Evolutionary conservation across 2,329 filamentous ascomycete species (phyloP).

Genomic region (Salinomyces thailandicus): DNA sequence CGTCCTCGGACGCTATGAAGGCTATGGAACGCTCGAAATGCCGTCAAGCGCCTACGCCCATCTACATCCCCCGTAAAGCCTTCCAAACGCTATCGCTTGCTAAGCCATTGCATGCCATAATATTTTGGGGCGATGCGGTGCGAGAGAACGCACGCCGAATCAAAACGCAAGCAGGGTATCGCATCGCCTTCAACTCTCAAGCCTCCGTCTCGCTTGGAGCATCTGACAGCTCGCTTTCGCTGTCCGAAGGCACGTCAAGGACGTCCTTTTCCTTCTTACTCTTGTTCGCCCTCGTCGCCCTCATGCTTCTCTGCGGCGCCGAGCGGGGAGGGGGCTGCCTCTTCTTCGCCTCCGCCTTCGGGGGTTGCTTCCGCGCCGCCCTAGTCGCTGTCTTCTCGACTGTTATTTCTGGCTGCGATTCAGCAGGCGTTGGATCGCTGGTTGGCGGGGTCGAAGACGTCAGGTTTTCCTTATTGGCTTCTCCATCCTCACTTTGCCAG

Average conservation of each 20-base stretch:
- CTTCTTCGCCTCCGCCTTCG: background rate
- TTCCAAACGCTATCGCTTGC: slow-evolving; percentile 1
- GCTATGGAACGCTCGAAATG: background rate
- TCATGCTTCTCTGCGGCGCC: slow-evolving; percentile 5
- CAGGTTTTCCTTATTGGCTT: slow-evolving; percentile 18
- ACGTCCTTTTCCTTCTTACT: slow-evolving; percentile 13
- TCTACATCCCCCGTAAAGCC: too few species aligned
- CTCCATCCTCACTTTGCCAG: slow-evolving; percentile 17
- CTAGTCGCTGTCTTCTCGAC: slow-evolving; percentile 8
- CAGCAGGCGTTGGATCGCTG: slow-evolving; percentile 14
- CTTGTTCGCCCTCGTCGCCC: slow-evolving; percentile 9
- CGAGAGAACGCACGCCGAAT: background rate
- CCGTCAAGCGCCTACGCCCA: too few species aligned
- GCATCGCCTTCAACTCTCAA: slow-evolving; percentile 3
- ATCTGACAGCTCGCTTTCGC: slow-evolving; percentile 20
- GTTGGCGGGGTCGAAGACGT: slow-evolving; percentile 18
- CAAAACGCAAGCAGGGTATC: background rate
- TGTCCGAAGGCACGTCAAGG: slow-evolving; percentile 16
- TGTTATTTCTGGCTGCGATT: background rate
- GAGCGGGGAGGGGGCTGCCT: background rate
- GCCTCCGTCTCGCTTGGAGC: slow-evolving; percentile 15
- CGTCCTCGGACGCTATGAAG: background rate
- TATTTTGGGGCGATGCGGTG: too few species aligned
- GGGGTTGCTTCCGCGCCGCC: background rate
- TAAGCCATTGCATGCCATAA: too few species aligned